These are phyloP conservation scores for Alternaria conjuncta DNA, from an alignment of 2,329 filamentous ascomycete species.

Conservation along the genomic window DNA sequence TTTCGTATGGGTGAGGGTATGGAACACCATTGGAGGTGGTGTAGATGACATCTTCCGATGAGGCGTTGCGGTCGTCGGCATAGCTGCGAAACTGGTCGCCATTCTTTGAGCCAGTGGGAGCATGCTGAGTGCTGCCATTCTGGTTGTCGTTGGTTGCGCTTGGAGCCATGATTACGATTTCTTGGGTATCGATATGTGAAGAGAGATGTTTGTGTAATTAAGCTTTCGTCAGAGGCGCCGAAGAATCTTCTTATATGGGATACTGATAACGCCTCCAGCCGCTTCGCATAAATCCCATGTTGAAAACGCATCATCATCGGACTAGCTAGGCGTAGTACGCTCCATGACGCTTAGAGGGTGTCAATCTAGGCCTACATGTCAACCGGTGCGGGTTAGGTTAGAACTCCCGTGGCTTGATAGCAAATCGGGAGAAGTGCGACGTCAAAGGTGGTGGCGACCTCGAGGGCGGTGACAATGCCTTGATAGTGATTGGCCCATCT, in stretches of 20 bases:
- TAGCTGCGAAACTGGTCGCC: conserved; percentile 52
- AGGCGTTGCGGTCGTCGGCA: conserved; percentile 53
- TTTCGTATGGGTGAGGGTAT: conserved; percentile 64
- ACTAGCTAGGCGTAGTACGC: conserved; percentile 1
- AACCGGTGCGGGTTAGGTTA: conserved; percentile 13
- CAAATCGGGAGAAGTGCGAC: conserved; percentile 17
- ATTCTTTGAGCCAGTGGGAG: conserved; percentile 33
- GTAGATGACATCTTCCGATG: conserved; percentile 58
- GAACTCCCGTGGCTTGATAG: conserved; percentile 6
- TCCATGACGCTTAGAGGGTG: conserved; percentile 29
- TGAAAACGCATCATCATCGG: conserved; percentile 17
- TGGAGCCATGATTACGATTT: conserved; percentile 7
- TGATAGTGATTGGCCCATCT: conserved; percentile 15
- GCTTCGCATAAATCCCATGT: neutral
- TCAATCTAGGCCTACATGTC: conserved; percentile 2
- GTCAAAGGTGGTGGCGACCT: conserved; percentile 15
- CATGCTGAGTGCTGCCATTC: conserved; percentile 21
- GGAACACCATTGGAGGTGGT: conserved; percentile 64
- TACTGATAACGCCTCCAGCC: neutral
- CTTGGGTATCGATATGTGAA: neutral
- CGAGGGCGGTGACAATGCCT: conserved; percentile 14
- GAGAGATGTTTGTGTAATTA: neutral
- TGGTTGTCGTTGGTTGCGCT: conserved; percentile 9
- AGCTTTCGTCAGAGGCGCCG: neutral
- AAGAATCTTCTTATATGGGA: conserved; percentile 4